Evolutionary conservation across 805 yeast species (phyloP).

Genomic region (Danielia oregonensis): DNA sequence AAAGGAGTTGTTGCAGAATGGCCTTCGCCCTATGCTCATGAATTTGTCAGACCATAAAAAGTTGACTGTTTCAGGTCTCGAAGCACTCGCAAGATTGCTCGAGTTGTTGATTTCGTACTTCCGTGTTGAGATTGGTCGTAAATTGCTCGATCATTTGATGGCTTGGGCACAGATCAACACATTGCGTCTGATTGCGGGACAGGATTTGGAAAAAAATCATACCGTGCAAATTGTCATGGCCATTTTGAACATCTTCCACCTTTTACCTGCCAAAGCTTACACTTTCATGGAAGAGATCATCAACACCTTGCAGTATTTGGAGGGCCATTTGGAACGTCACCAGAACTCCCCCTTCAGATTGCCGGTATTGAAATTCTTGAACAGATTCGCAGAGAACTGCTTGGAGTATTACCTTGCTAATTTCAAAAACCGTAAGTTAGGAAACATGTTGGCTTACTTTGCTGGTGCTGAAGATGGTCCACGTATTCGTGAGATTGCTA

Average conservation of each 20-base stretch:
- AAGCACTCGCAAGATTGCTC: conserved; percentile 81
- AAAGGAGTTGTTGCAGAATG: conserved; percentile 90
- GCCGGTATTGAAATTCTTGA: conserved; percentile 85
- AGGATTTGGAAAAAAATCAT: conserved; percentile 74
- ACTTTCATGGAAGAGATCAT: conserved; percentile 87
- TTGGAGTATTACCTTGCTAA: conserved; percentile 65
- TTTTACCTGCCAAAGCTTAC: conserved; percentile 88
- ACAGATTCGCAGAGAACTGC: conserved; percentile 76
- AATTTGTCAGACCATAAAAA: conserved; percentile 91
- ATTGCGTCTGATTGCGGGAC: conserved; percentile 70
- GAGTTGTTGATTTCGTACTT: conserved; percentile 88
- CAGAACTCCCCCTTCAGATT: conserved; percentile 84
- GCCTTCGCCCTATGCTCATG: conserved; percentile 92
- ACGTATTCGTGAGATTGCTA: conserved; percentile 54
- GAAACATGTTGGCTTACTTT: conserved; percentile 64
- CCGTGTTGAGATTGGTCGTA: conserved; percentile 94
- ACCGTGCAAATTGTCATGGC: conserved; percentile 87
- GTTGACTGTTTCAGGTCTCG: conserved; percentile 82
- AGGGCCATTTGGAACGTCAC: conserved; percentile 78
- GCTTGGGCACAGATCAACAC: conserved; percentile 92
- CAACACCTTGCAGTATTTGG: conserved; percentile 70
- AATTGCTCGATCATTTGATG: conserved; percentile 85
- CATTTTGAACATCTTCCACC: conserved; percentile 84
- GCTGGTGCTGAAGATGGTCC: conserved; percentile 51
- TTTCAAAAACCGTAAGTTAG: conserved; percentile 60